Base-by-base conservation (phyloP, 352 stramenopile genomes). In the Globisporangium camurandrum region DNA sequence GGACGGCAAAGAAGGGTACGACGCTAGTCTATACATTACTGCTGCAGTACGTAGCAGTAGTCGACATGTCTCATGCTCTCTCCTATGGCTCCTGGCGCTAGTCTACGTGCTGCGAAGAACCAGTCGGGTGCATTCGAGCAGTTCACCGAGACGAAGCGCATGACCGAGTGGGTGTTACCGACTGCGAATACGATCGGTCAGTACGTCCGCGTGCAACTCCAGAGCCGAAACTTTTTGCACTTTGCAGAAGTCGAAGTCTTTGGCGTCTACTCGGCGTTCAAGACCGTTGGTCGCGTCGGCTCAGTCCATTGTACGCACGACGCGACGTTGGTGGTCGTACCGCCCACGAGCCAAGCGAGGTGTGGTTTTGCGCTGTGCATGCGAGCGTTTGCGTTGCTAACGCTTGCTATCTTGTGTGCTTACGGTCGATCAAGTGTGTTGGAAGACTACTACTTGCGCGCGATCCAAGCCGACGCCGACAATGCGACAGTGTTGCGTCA, bases 231-330 rank as follows among this genome's bases (percentile, higher is more conserved):
- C 52, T 97, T 95, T 49, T 61, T 98, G 46, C 88, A 97, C 60
- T 67, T 98, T 46, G 86, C 87, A 23, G 62, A 91, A 57, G 61
- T 97, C 17, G 77, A 98, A 58, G 88, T 98, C 10, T 96, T 96
- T 57, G 93, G 90, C 12, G 87, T 91, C 5, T 90, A 87, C 64
- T 87, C 86, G 19, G 69, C 79, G 5, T 82, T 85, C 55, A 80
- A 83, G 41, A 90, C 82, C 43, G 73, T 96, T 2, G 92, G 89
- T 6, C 73, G 75, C 12, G 85, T 96, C 12, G 77, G 71, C 26
- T 72, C 75, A 0, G 88, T 86, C 4, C 67, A 81, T 37, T 90
- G 84, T 47, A 85, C 87, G 27, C 84, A 93, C 43, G 88, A 96
- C 44, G 77, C 88, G 10, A 97, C 90, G 20, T 63, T 95, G 31